Evolutionary conservation across 805 yeast species (phyloP), one percentile per base, ranked within the genome.

Genomic region (Kazachstania psychrophila): DNA sequence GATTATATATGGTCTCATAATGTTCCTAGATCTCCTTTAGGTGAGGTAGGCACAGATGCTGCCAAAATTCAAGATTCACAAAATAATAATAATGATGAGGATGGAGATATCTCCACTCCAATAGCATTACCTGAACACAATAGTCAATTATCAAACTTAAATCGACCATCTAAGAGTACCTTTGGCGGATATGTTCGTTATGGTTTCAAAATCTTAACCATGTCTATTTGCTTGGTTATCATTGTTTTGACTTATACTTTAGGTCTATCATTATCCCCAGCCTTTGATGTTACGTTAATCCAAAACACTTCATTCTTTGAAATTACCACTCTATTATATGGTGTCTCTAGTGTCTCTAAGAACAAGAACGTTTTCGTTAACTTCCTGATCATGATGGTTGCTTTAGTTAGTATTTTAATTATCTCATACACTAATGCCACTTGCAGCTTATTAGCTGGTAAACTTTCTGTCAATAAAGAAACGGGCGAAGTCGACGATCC

Each of bases 401-500:
- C 58, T 5, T 37, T 58, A 22, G 13, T 44, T 6, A 57, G 60
- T 11, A 48, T 56, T 14, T 37, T 59, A 28, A 37, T 58, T 19
- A 49, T 58, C 7, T 52, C 62, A 2, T 56, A 56, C 33, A 54
- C 59, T 14, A 55, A 55, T 35, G 60, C 58, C 10, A 52, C 61
- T 5, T 51, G 58, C 27, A 60, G 54, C 35, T 31, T 56, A 34
- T 40, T 55, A 19, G 54, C 58, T 11, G 61, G 60, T n/a, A 56
- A 56, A 40, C 28, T 53, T 28, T 49, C 61, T 14, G 43, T 56
- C 24, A 56, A 58, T 37, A 44, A 47, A 33, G 52, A 48, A 14
- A 59, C 64, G 0, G 60, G 59, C n/a, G 62, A 58, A 36, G 48
- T 58, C 11, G 49, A 49, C 18, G 56, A 57, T 36, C 64, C 64